Evolutionary conservation across 2,329 filamentous ascomycete genomes (phyloP).

Genomic region (Paecilomyces formosus): DNA sequence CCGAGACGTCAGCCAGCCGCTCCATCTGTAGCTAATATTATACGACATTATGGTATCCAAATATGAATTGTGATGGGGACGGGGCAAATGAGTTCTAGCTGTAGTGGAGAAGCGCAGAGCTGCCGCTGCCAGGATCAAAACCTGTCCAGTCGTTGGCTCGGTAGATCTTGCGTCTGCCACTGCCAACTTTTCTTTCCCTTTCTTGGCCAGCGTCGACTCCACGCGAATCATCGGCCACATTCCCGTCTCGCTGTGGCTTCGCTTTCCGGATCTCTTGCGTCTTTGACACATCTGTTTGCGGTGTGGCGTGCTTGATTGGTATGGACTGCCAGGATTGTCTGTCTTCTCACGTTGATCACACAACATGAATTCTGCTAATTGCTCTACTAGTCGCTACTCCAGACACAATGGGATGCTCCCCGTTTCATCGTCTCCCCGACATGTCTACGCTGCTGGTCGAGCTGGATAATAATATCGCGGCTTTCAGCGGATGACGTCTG

Average conservation of each 20-base stretch:
- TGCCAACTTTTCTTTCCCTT: neutral
- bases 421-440: neutral
- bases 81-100: neutral
- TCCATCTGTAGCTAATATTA: too few species aligned
- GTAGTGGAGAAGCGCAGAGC: neutral
- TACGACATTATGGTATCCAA: too few species aligned
- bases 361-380: neutral
- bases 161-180: neutral
- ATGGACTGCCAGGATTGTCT: neutral
- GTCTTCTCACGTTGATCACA: too few species aligned
- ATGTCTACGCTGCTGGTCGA: neutral
- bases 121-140: neutral
- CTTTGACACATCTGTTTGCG: neutral
- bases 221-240: neutral
- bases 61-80: neutral
- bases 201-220: neutral
- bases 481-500: neutral
- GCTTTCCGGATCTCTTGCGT: neutral
- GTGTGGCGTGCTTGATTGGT: neutral
- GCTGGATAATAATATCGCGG: neutral
- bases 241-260: neutral
- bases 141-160: neutral
- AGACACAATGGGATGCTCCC: neutral
- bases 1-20: too few species aligned
- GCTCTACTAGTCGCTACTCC: neutral